Conservation (phyloP, 257 asterid genomes). For the Fraxinus excelsior region DNA sequence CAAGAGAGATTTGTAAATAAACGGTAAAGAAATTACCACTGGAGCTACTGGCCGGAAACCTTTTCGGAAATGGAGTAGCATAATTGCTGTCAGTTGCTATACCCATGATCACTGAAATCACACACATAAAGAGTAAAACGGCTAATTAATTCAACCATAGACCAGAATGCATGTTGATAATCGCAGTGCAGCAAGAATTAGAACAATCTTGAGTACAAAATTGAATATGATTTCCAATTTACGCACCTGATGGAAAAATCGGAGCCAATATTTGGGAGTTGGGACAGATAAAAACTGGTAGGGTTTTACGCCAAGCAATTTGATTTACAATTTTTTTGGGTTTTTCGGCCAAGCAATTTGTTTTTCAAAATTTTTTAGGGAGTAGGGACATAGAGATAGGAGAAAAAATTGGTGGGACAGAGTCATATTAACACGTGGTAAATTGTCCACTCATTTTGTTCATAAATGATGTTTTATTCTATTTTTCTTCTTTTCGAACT, state of each 20-base stretch:
- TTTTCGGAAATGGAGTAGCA: conserved; percentile 36
- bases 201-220: background rate
- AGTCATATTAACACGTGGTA: no score
- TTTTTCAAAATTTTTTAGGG: no score
- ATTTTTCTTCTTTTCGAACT: no score
- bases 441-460: no score
- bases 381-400: no score
- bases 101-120: conserved; percentile 44
- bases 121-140: conserved; percentile 17
- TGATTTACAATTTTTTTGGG: background rate
- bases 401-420: no score
- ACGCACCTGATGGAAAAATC: background rate
- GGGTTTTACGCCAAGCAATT: background rate
- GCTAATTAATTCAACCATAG: conserved; percentile 17
- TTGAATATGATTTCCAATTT: background rate
- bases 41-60: conserved; percentile 39
- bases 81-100: conserved; percentile 37
- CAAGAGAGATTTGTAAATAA: background rate
- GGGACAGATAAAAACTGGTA: background rate
- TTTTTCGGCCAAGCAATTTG: no score
- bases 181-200: background rate
- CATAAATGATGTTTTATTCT: no score
- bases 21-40: conserved; percentile 39
- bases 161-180: conserved; percentile 31
- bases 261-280: background rate